Evolutionary conservation across 2,329 filamentous ascomycete genomes (phyloP).

Genomic region (Parasarocladium wereldwijsianum): DNA sequence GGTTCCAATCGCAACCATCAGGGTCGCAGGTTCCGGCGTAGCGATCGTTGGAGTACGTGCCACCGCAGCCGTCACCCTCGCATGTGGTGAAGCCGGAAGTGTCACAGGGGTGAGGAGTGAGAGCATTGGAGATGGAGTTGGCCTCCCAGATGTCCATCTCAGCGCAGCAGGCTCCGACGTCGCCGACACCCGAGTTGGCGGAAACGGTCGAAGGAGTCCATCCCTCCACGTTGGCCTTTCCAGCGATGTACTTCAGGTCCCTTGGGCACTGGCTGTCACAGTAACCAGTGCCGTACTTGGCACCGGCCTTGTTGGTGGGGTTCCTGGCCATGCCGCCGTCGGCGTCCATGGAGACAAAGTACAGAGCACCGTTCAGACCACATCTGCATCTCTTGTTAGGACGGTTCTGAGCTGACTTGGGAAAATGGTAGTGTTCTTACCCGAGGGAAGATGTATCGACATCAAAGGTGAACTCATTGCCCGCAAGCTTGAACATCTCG

Average conservation of each 20-base stretch:
- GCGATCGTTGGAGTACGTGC: conserved; percentile 31
- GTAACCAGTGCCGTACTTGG: conserved; percentile 42
- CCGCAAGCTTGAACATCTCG: conserved; percentile 43
- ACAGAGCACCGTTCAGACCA: conserved; percentile 51
- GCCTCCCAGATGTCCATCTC: conserved; percentile 48
- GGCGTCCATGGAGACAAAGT: conserved; percentile 40
- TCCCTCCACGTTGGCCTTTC: conserved; percentile 24
- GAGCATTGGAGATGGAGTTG: conserved; percentile 40
- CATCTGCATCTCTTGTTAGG: conserved; percentile 19
- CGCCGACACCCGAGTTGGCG: conserved; percentile 31
- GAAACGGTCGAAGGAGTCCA: conserved; percentile 35
- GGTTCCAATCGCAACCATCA: conserved; percentile 52
- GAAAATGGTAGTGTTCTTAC: too few relatives aligned
- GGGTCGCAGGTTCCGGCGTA: conserved; percentile 47
- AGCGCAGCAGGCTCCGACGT: conserved; percentile 36
- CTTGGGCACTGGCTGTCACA: conserved; percentile 32
- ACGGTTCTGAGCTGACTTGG: not conserved
- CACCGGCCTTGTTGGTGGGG: conserved; percentile 27
- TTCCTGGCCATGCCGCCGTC: conserved; percentile 33
- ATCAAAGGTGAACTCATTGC: conserved; percentile 51
- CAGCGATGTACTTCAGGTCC: conserved; percentile 33
- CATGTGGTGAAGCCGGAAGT: conserved; percentile 18
- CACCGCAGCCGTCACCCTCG: conserved; percentile 24
- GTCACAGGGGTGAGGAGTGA: conserved; percentile 42
- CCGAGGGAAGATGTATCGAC: conserved; percentile 48